Percentiles rank a stretch among this genome's conserved stretches.
Evolutionary conservation across 2,329 filamentous ascomycete species (phyloP).

Genomic region (Cladophialophora yegresii): DNA sequence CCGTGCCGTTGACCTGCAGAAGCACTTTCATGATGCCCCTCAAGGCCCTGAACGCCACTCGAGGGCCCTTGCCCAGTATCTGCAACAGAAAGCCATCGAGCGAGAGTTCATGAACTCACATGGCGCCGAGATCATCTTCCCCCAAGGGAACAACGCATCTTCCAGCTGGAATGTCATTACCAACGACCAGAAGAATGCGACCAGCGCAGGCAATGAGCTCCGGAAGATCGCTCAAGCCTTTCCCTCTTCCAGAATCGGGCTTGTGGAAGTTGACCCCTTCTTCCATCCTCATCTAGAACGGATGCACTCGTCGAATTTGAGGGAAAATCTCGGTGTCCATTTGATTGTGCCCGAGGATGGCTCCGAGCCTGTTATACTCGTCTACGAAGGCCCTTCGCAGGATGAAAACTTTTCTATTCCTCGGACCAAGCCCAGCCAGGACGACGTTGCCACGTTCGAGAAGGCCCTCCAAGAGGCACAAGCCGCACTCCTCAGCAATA

Average conservation of each 20-base stretch:
- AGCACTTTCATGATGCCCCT: conserved; percentile 73
- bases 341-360: conserved; percentile 52
- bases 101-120: conserved; percentile 78
- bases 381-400: conserved; percentile 51
- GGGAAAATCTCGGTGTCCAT: conserved; percentile 50
- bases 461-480: conserved; percentile 61
- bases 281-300: conserved; percentile 52
- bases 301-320: conserved; percentile 44
- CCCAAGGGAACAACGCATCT: conserved; percentile 48
- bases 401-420: conserved; percentile 46
- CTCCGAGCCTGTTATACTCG: conserved; percentile 51
- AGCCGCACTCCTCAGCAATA: conserved; percentile 55
- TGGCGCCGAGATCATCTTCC: conserved; percentile 83
- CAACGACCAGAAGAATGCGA: conserved; percentile 75
- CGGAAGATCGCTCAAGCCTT: conserved; percentile 53
- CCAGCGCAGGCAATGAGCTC: conserved; percentile 53
- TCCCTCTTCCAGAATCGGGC: conserved; percentile 49
- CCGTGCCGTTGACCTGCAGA: conserved; percentile 77
- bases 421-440: conserved; percentile 56
- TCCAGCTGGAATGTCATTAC: conserved; percentile 88
- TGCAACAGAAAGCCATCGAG: conserved; percentile 78
- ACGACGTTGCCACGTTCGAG: conserved; percentile 60
- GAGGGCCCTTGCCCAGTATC: conserved; percentile 81
- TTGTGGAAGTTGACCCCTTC: conserved; percentile 52
- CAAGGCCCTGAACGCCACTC: conserved; percentile 76